Evolutionary conservation across 1,284 basidiomycete species (phyloP).

Genomic region (Puccinia coronata): DNA sequence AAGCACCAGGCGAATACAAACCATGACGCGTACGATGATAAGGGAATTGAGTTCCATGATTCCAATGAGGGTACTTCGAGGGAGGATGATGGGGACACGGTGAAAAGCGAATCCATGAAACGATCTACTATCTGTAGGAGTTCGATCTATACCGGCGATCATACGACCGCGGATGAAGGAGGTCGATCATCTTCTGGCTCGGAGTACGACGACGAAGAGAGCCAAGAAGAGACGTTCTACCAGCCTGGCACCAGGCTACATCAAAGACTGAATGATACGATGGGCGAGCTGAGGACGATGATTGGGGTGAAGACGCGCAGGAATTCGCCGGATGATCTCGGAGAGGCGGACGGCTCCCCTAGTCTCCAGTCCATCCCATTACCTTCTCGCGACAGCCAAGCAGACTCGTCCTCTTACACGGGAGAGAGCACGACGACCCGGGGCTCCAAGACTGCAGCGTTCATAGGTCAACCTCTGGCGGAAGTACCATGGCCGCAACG

Average conservation of each 20-base stretch:
- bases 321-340: too few species aligned
- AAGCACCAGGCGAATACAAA: not conserved
- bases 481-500: conserved; percentile 16
- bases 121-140: not conserved
- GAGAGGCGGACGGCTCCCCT: not conserved
- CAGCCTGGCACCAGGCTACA: not conserved
- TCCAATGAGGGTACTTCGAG: not conserved
- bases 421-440: not conserved
- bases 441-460: not conserved
- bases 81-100: conserved; percentile 5
- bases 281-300: not conserved
- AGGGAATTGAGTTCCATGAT: not conserved
- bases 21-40: not conserved
- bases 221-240: not conserved
- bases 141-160: not conserved
- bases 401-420: not conserved
- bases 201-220: not conserved
- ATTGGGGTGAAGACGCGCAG: too few species aligned
- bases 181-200: conserved; percentile 5
- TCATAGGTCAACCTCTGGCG: conserved; percentile 25
- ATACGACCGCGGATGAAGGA: conserved; percentile 6
- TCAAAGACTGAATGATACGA: not conserved
- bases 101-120: not conserved
- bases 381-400: not conserved
- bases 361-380: not conserved